These are phyloP conservation scores for Tagetes erecta DNA, from an alignment of 129 eudicot genomes.

Conservation along the genomic window DNA sequence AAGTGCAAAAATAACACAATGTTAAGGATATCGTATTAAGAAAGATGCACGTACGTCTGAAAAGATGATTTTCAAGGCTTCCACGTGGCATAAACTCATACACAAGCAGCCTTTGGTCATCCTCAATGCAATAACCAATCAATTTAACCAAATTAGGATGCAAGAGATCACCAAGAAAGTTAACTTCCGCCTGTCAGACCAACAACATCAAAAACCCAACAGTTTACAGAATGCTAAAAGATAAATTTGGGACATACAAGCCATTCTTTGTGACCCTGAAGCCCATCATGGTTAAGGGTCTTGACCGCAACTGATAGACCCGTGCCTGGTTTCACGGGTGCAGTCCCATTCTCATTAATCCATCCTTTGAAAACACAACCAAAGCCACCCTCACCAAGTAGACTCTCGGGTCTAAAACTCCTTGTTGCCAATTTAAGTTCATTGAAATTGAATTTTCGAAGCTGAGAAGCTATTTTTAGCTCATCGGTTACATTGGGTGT, in stretches of 20 bases:
- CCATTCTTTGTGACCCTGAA: constrained; percentile 99
- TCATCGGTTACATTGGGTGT: constrained; percentile 72
- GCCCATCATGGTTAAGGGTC: constrained; percentile 91
- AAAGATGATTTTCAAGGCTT: constrained; percentile 96
- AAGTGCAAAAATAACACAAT: constrained; percentile 1
- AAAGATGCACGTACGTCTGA: constrained; percentile 60
- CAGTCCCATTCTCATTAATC: constrained; percentile 68
- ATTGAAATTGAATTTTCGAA: constrained; percentile 71
- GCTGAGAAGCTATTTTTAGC: constrained; percentile 79
- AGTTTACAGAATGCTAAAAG: not conserved
- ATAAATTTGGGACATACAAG: constrained; percentile 46
- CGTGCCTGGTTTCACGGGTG: constrained; percentile 73
- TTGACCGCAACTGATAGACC: constrained; percentile 97
- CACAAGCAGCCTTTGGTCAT: constrained; percentile 87
- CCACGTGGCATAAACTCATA: constrained; percentile 98
- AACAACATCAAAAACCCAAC: not conserved
- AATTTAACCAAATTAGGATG: constrained; percentile 91
- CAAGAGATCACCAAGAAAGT: constrained; percentile 86
- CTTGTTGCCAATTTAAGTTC: constrained; percentile 89
- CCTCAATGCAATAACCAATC: constrained; percentile 94
- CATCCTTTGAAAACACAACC: constrained; percentile 98
- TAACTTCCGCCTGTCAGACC: constrained; percentile 80
- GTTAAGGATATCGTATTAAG: not conserved
- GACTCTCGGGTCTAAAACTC: constrained; percentile 79
- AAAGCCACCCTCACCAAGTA: constrained; percentile 96